These are phyloP conservation scores for Sugiyamaella lignohabitans DNA, from an alignment of 805 yeast species.

Conservation along the genomic window DNA sequence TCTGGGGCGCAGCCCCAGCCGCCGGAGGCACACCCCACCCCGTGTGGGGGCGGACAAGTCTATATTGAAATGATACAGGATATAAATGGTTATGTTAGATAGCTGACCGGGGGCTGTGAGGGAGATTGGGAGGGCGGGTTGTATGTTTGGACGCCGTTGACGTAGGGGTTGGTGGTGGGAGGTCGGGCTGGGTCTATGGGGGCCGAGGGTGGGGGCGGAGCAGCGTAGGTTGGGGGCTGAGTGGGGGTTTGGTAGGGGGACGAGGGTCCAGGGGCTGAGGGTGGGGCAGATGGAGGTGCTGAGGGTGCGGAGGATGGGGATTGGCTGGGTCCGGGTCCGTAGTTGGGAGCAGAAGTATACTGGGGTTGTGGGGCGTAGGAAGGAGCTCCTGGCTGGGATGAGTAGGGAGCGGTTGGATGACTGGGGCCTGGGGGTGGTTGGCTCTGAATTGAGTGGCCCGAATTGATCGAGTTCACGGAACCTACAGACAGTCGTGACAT, in stretches of 20 bases:
- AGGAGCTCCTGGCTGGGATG: background rate
- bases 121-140: background rate
- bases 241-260: background rate
- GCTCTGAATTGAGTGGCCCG: too few relatives aligned
- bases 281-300: background rate
- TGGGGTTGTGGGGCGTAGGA: constrained; percentile 1
- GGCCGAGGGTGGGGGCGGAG: constrained; percentile 9
- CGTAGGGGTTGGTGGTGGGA: constrained; percentile 2
- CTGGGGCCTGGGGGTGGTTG: background rate
- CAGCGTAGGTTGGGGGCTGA: constrained; percentile 1
- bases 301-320: background rate
- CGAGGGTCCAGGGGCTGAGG: background rate
- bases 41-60: background rate
- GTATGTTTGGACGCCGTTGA: constrained; percentile 6
- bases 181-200: background rate
- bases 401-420: background rate
- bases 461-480: background rate
- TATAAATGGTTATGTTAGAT: background rate
- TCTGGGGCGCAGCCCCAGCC: background rate
- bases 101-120: background rate
- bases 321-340: too few relatives aligned
- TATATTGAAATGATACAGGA: background rate
- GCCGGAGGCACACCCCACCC: background rate
- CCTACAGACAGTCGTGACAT: background rate
- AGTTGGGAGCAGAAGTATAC: constrained; percentile 4